Conservation (phyloP, 257 asterid genomes). For the Ilex aquifolium region DNA sequence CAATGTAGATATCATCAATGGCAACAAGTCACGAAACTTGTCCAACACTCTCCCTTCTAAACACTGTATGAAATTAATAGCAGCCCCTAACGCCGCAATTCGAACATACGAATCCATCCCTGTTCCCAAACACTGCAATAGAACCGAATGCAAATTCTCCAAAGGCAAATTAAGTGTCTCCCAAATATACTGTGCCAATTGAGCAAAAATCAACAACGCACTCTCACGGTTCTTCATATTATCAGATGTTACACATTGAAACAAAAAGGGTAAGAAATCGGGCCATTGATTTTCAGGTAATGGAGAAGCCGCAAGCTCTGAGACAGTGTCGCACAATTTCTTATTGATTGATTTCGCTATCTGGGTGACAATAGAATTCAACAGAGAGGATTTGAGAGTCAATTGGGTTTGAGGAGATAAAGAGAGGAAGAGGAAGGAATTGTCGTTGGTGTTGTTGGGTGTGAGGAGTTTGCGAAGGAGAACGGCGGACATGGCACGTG, state of each 20-base stretch:
- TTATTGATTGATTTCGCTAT: conserved; percentile 47
- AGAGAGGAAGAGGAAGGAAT: conserved; percentile 70
- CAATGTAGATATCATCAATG: conserved; percentile 91
- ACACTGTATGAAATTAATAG: conserved; percentile 85
- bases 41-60: conserved; percentile 60
- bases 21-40: conserved; percentile 90
- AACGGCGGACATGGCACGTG: conserved; percentile 79
- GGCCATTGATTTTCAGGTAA: conserved; percentile 88
- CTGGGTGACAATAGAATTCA: conserved; percentile 59
- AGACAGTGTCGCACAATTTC: conserved; percentile 82
- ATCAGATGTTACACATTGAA: conserved; percentile 73
- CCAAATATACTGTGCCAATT: conserved; percentile 74
- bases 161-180: conserved; percentile 57
- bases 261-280: conserved; percentile 84
- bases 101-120: conserved; percentile 57
- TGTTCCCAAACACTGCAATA: conserved; percentile 50
- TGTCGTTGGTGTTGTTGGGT: conserved; percentile 25
- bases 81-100: conserved; percentile 90
- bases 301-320: conserved; percentile 83
- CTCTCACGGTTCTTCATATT: conserved; percentile 67
- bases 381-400: conserved; percentile 44
- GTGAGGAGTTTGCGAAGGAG: conserved; percentile 85
- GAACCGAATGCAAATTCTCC: conserved; percentile 77
- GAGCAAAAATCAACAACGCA: conserved; percentile 73
- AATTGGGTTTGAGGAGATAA: conserved; percentile 53